Evolutionary conservation across 2,329 filamentous ascomycete genomes (phyloP).

Genomic region (Botrytis paeoniae): DNA sequence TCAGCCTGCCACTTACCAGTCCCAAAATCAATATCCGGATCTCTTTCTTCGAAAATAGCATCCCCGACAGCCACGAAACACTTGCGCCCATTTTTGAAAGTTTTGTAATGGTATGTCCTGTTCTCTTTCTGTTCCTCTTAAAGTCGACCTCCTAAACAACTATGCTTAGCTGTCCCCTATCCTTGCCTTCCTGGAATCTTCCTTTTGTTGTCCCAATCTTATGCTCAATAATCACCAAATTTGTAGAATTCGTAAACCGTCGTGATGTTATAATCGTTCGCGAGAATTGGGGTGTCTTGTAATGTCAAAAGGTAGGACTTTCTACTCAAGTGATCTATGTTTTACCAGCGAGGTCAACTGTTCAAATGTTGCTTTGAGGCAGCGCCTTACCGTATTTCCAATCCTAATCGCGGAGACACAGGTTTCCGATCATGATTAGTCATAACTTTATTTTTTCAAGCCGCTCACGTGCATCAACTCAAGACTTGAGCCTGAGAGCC

Average conservation of each 20-base stretch:
- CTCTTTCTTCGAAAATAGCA: conserved; percentile 93
- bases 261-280: not conserved
- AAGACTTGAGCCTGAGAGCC: not conserved
- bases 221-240: conserved; percentile 7
- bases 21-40: conserved; percentile 93
- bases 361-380: conserved; percentile 14
- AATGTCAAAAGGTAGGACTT: conserved; percentile 1
- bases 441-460: not conserved
- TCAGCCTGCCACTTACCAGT: conserved; percentile 59
- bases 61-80: conserved; percentile 66
- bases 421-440: conserved; percentile 17
- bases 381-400: conserved; percentile 18
- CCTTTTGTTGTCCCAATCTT: conserved; percentile 8
- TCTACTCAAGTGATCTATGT: conserved; percentile 11
- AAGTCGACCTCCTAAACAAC: conserved; percentile 5
- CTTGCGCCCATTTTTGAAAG: conserved; percentile 55
- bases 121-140: conserved; percentile 8
- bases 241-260: not conserved
- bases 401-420: conserved; percentile 5
- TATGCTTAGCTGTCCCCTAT: conserved; percentile 19
- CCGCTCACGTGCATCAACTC: not conserved
- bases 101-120: not conserved
- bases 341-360: conserved; percentile 15
- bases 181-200: conserved; percentile 11
- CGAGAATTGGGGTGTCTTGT: not conserved